These are phyloP conservation scores for Cryptococcus maquisensis DNA, from an alignment of 1,284 basidiomycete genomes.

Conservation along the genomic window DNA sequence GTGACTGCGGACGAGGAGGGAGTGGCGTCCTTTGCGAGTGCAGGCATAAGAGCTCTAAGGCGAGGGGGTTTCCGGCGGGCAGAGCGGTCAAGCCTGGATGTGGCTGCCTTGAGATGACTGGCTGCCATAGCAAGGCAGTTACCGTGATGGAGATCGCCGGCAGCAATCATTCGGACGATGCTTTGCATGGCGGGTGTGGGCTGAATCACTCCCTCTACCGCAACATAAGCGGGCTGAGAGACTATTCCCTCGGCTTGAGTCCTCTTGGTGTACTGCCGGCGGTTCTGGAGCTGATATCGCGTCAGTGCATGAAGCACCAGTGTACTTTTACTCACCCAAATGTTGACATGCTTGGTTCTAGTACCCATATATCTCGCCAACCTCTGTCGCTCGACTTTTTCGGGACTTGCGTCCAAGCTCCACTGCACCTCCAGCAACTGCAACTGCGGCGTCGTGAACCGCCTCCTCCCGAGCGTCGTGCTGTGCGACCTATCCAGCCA, in stretches of 20 bases:
- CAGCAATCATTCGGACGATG: neutral
- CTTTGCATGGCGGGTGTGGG: neutral
- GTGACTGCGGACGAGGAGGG: no score
- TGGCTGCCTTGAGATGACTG: no score
- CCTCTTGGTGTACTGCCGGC: constrained; percentile 19
- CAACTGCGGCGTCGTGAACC: neutral
- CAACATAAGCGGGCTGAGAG: neutral
- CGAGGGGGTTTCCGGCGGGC: no score
- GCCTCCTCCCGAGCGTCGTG: neutral
- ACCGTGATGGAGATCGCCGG: neutral
- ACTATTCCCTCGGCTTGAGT: neutral
- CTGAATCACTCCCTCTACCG: neutral
- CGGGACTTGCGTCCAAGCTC: constrained; percentile 15
- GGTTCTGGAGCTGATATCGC: constrained; percentile 20
- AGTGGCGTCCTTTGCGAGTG: no score
- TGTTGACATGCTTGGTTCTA: constrained; percentile 18
- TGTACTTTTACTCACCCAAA: constrained; percentile 15
- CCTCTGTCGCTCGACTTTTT: constrained; percentile 19
- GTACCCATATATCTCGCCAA: constrained; percentile 23
- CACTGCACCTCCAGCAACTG: constrained; percentile 18
- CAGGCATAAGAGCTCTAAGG: no score
- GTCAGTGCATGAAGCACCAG: neutral
- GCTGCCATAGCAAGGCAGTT: neutral
- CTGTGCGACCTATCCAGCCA: neutral
- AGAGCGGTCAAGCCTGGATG: no score